Evolutionary conservation across 257 asterid genomes (phyloP).

Genomic region (Nicotiana undulata): DNA sequence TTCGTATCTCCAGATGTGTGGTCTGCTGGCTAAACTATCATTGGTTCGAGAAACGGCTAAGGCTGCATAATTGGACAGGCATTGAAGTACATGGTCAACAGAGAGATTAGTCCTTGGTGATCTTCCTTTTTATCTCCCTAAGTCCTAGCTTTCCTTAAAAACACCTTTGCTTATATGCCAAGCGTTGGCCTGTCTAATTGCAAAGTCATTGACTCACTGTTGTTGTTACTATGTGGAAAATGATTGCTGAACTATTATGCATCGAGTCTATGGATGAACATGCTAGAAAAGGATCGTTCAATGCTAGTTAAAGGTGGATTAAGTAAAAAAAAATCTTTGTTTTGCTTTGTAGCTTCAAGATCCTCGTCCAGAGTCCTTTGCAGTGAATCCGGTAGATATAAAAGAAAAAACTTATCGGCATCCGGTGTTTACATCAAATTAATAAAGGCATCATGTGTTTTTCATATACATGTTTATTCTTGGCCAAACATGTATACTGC

Average conservation of each 20-base stretch:
- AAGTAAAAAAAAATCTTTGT: not conserved
- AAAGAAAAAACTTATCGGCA: no score
- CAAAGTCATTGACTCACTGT: not conserved
- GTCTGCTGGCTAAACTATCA: conserved; percentile 71
- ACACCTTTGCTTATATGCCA: not conserved
- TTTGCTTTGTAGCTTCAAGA: not conserved
- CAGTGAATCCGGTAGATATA: no score
- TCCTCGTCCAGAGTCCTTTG: not conserved
- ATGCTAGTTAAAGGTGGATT: not conserved
- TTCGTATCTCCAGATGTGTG: conserved; percentile 90
- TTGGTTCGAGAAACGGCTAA: conserved; percentile 72
- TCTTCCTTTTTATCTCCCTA: not conserved
- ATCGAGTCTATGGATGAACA: not conserved
- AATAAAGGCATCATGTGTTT: no score
- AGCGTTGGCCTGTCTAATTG: not conserved
- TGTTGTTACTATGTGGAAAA: not conserved
- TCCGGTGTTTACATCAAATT: no score
- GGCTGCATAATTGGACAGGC: conserved; percentile 33
- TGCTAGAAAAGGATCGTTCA: not conserved
- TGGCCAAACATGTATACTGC: no score
- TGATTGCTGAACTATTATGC: not conserved
- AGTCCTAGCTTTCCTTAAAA: not conserved
- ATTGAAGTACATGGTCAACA: not conserved
- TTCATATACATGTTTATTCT: no score
- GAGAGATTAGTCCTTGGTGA: not conserved